Evolutionary conservation across 352 stramenopile genomes (phyloP), one percentile per base, ranked within the genome.

Genomic region (Globisporangium parvum): DNA sequence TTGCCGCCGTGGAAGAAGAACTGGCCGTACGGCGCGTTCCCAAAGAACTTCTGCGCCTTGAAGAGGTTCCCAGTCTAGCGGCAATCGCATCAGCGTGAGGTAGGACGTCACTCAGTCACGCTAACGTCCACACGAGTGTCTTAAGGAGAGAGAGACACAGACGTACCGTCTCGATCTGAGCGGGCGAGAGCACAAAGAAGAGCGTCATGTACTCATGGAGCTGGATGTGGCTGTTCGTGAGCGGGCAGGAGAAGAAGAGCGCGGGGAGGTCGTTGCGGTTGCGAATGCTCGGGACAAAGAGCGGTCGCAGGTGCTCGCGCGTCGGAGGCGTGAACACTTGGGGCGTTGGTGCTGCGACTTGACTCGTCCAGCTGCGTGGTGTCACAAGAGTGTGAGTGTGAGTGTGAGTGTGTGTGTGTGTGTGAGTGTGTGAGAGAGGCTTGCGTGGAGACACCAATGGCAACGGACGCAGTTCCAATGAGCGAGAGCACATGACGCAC

Each of bases 31-130:
- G 77, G 78, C 3, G 73, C 69, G 64, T 82, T 85, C 1, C 78
- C 78, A 39, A 88, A 88, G 60, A 88, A 85, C 55, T 87, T 88
- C 56, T 88, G 75, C 0, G 55, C 65, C 11, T 50, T 60, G 57
- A 70, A 85, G 10, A 67, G 67, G 21, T 80, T 70, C 2, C 63
- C 63, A 45, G 28, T 11, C 72, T 31, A 48, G 44, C 10, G n/a
- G 14, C 15, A 26, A 41, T 24, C 21, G 2, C 28, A 41, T 9
- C 4, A 50, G 45, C 80, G 37, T 12, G 31, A 37, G 17, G 59
- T 18, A 31, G 42, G 28, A 47, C 23, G 35, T 62, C 23, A 60
- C 24, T 12, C 12, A 44, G 39, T 37, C 31, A 37, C 31, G 31
- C 31, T 18, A n/a, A 20, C 39, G 39, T 44, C 39, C 6, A 44